phyloP scores from a whole-genome alignment of 345 rosid species.

The Turritis glabra region DNA sequence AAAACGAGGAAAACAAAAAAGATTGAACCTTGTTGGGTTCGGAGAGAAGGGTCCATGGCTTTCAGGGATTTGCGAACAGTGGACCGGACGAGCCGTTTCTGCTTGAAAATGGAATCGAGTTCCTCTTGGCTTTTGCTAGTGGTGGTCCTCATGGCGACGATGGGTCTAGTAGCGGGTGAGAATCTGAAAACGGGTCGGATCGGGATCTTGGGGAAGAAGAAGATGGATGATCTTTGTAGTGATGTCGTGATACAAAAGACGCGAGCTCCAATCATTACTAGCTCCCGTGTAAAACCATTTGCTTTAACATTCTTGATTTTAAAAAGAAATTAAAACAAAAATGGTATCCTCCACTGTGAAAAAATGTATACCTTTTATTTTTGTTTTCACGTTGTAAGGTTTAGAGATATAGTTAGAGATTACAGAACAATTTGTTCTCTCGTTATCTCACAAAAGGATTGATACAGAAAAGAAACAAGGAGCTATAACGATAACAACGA shows the following conservation, averaged over 20 bases:
- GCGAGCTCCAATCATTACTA: slow-evolving; percentile 36
- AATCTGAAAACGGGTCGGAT: slow-evolving; percentile 36
- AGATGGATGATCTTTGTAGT: slow-evolving; percentile 13
- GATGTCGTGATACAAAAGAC: slow-evolving; percentile 30
- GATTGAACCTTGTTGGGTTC: slow-evolving; percentile 62
- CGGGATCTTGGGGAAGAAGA: slow-evolving; percentile 27
- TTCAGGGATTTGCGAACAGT: slow-evolving; percentile 70
- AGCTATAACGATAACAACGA: too few species aligned
- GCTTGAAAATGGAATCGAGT: slow-evolving; percentile 62
- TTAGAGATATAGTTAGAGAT: too few species aligned
- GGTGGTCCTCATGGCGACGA: slow-evolving; percentile 37
- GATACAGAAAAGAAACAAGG: too few species aligned
- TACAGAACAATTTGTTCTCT: too few species aligned
- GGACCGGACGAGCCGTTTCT: slow-evolving; percentile 65
- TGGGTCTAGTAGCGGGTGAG: slow-evolving; percentile 10
- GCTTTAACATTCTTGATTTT: not conserved
- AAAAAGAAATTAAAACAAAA: too few species aligned
- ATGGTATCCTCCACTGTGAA: too few species aligned
- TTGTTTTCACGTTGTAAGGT: too few species aligned
- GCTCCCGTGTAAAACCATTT: not conserved
- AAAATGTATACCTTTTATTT: too few species aligned
- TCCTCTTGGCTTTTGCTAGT: slow-evolving; percentile 34
- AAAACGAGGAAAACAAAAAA: not conserved
- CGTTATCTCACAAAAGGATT: too few species aligned
- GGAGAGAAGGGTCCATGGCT: slow-evolving; percentile 75